Base-by-base conservation (phyloP, 2,329 filamentous ascomycete genomes). In the Madurella fahalii region DNA sequence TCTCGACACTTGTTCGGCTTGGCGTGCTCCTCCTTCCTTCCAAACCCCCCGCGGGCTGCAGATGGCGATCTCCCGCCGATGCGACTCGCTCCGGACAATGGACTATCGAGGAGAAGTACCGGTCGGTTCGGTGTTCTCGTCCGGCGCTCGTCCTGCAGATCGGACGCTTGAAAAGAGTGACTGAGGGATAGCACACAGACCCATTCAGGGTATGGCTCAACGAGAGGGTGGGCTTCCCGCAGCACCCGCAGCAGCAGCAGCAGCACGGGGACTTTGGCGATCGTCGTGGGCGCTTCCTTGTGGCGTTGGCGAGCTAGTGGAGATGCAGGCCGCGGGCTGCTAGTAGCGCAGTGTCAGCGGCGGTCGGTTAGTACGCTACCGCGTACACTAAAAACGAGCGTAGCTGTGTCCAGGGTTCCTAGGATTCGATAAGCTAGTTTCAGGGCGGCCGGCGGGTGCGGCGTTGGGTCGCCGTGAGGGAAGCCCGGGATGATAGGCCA, bases 361-460 rank as follows among this genome's bases (percentile, higher is more conserved):
- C 41, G 45, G 47, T 16, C 53, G 32, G 50, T 47, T 52, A 44
- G 52, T 43, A 44, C 32, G 37, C 50, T 55, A 47, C 45, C 16
- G 45, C 31, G 37, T 34, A 52, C 44, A 39, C 44, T 43, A 52
- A 44, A 56, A 61, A 56, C 54, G 57, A 60, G 54, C 54, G 57
- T 59, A 55, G 50, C 34, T 37, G 13, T 37, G 40, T 45, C 52
- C 40, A 52, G 58, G 54, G 55, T 54, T 54, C 56, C 58, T 52
- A 52, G 60, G 52, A 50, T 58, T 58, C 55, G 57, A 57, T 39
- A 41, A 53, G 45, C 58, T 41, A 56, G 54, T 54, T 53, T 59
- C 53, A 45, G 47, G 51, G 61, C 60, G 59, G 58, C 54, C 59
- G 61, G 60, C 58, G 56, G 47, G 50, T 50, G 56, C 51, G 57